Evolutionary conservation across 2,329 filamentous ascomycete genomes (phyloP), one percentile per base, ranked within the genome.

Genomic region (Penicillium sp.): DNA sequence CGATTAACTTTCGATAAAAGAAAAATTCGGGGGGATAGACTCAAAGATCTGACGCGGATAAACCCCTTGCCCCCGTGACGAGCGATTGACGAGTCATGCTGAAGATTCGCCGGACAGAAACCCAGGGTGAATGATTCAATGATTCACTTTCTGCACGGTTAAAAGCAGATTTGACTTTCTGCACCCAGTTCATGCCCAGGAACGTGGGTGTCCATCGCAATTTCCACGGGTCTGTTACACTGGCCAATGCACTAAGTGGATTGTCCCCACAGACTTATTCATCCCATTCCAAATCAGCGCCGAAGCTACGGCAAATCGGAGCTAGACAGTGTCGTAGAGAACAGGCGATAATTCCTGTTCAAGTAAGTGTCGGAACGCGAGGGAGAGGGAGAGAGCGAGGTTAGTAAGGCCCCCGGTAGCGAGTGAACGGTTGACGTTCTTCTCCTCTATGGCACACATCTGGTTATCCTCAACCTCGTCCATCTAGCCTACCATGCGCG

Each of bases 401-500:
- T 37, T 37, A 24, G 40, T 29, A 8, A 44, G 23, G 16, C 28
- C 24, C 24, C 24, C 40, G n/a, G 9, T 29, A n/a, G 21, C 40
- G 10, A 18, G 16, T 16, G 37, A 42, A 24, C 19, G 10, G 37
- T 42, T 42, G 19, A 33, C 5, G 31, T 33, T 26, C 9, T 31
- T 43, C 19, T 21, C 13, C 28, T 14, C 16, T 26, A 33, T 48
- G 34, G 34, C 19, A 33, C 37, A 6, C 37, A 23, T 6, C 21
- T 14, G 24, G 19, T 42, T 9, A 9, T 42, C 21, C 21, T 26
- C 37, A 42, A 24, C 21, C 24, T 42, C n/a, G 8, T 33, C 19
- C 44, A 29, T 39, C 23, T 40, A 6, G 8, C 16, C 11, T 50
- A 55, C 29, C 37, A 67, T 68, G 65, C 64, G 58, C 36, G 28